Percentiles rank a stretch among this genome's conserved stretches.
phyloP scores from a whole-genome alignment of 2,329 filamentous ascomycete genomes.

The Calonectria montana region DNA sequence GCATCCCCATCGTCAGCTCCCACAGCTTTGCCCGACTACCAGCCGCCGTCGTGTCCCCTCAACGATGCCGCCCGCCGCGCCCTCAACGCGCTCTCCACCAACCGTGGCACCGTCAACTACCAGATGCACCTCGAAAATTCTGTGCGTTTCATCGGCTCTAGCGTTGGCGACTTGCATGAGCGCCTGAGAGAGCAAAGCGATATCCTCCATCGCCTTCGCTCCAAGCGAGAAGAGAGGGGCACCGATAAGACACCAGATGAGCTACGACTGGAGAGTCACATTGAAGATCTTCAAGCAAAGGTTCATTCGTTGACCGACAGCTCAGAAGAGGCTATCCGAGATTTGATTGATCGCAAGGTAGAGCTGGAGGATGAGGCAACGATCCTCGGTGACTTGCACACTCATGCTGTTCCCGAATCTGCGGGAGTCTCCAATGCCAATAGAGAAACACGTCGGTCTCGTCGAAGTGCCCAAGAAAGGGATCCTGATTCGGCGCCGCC shows the following conservation, averaged over 20 bases:
- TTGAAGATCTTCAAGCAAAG: constrained; percentile 51
- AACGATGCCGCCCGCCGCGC: constrained; percentile 51
- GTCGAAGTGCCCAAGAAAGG: constrained; percentile 27
- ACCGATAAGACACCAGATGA: constrained; percentile 50
- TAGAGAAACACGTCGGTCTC: constrained; percentile 1
- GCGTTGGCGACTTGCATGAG: constrained; percentile 63
- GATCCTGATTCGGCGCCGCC: constrained; percentile 6
- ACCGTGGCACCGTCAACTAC: constrained; percentile 55
- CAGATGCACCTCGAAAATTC: constrained; percentile 59
- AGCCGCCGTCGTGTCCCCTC: constrained; percentile 60
- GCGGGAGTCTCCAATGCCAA: constrained; percentile 11
- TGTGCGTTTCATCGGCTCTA: constrained; percentile 55
- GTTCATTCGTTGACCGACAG: constrained; percentile 57
- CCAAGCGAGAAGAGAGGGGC: constrained; percentile 53
- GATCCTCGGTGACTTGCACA: constrained; percentile 52
- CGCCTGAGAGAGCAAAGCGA: constrained; percentile 51
- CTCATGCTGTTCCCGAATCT: constrained; percentile 36
- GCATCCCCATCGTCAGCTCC: constrained; percentile 29
- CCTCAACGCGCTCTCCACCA: constrained; percentile 57
- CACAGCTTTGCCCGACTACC: constrained; percentile 60
- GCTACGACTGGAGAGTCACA: constrained; percentile 51
- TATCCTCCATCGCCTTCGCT: constrained; percentile 45
- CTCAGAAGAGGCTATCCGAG: constrained; percentile 60
- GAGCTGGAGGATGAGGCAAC: constrained; percentile 61
- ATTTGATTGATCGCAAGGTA: constrained; percentile 61